Evolutionary conservation across 2,329 filamentous ascomycete genomes (phyloP), one percentile per base, ranked within the genome.

Genomic region (Ceratocystis colombiana): DNA sequence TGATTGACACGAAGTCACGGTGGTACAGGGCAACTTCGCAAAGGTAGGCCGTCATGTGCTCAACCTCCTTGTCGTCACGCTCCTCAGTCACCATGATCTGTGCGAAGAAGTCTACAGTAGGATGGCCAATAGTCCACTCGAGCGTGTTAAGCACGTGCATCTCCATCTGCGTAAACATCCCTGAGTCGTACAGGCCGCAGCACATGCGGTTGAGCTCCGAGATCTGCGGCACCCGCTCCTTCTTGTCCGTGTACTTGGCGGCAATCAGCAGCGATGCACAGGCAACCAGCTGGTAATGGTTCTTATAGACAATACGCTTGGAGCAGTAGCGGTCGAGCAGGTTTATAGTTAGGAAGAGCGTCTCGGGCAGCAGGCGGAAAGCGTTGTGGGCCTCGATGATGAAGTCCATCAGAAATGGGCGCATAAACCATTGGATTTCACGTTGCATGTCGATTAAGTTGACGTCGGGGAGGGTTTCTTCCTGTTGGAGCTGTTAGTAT

Each of bases 81-180:
- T 89, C 89, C 75, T 96, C 90, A 59, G 89, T 84, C 48, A 95
- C 84, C 69, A 93, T 90, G 69, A 96, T 79, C 73, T 96, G 89
- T 61, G 95, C 83, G 78, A 96, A 99, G 75, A 88, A 89, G 76
- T 97, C 93, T 70, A 96, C 89, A 33, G 94, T 97, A 1, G 94
- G 92, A 77, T 97, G 93, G 66, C 94, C 94, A 71, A 99, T 89
- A 71, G 88, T 86, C 94, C 94, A 99, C 75, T 95, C 90, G 68
- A 99, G 84, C 1, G 94, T 99, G 78, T 96, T 95, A 71, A 99
- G 83, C 46, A 99, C 93, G 76, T 99, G 94, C 92, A 95, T 97
- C 79, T 99, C 94, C 94, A 99, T 99, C 77, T 99, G 94, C 10
- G 92, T 93, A 79, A 99, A 99, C 94, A 99, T 99, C 78, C 96